These are phyloP conservation scores for Camellia granthamiana DNA, from an alignment of 148 eudicot species.

Conservation along the genomic window DNA sequence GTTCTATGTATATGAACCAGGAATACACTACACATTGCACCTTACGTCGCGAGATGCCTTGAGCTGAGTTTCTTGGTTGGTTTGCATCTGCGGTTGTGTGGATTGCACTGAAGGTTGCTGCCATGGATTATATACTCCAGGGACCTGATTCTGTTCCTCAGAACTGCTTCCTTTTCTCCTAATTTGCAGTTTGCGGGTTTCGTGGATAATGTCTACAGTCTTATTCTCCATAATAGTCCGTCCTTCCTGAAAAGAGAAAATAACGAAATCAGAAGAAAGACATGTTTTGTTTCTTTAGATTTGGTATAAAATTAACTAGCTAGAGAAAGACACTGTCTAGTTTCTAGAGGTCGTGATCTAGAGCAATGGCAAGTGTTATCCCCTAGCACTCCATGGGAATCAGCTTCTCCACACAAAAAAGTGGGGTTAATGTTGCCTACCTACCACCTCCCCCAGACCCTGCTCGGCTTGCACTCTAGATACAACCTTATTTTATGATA, in stretches of 20 bases:
- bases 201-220: constrained; percentile 66
- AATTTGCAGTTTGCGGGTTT: constrained; percentile 62
- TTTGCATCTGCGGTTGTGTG: constrained; percentile 33
- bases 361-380: too few relatives aligned
- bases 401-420: too few relatives aligned
- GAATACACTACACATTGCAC: constrained; percentile 31
- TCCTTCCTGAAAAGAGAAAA: constrained; percentile 57
- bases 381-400: too few relatives aligned
- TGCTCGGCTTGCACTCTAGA: too few relatives aligned
- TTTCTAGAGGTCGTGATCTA: too few relatives aligned
- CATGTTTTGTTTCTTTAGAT: too few relatives aligned
- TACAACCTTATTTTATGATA: too few relatives aligned
- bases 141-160: constrained; percentile 42
- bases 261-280: background rate
- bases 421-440: too few relatives aligned
- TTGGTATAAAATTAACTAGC: too few relatives aligned
- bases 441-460: too few relatives aligned
- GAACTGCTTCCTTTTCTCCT: constrained; percentile 51
- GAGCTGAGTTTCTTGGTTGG: constrained; percentile 71
- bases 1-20: constrained; percentile 22
- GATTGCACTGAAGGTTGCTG: constrained; percentile 45
- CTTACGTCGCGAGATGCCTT: constrained; percentile 99
- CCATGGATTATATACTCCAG: constrained; percentile 44
- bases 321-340: too few relatives aligned
- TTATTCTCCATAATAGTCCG: constrained; percentile 66